phyloP scores from a whole-genome alignment of 2,329 filamentous ascomycete genomes.

The Penicillium rolfsii region DNA sequence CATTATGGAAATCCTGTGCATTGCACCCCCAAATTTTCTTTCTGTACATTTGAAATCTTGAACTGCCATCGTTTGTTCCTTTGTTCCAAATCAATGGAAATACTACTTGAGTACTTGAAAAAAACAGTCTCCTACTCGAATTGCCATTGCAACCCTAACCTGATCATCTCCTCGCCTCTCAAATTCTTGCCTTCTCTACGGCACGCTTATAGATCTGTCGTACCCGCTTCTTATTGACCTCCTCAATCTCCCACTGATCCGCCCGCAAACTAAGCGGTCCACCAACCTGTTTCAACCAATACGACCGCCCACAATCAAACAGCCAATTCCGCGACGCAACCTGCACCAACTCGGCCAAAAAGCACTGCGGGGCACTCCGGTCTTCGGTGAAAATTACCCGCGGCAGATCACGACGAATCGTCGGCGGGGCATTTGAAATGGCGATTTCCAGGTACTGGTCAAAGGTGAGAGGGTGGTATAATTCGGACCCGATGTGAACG shows the following conservation, averaged over 20 bases:
- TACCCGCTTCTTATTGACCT: constrained; percentile 27
- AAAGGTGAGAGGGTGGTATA: constrained; percentile 36
- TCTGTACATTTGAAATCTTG: no score
- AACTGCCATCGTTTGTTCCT: background rate
- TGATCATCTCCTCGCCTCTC: constrained; percentile 7
- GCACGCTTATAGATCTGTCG: constrained; percentile 26
- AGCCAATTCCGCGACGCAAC: constrained; percentile 38
- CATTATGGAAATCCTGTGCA: background rate
- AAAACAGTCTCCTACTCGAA: background rate
- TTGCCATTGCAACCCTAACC: background rate
- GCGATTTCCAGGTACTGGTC: constrained; percentile 32
- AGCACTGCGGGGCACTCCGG: constrained; percentile 30
- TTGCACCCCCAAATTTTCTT: background rate
- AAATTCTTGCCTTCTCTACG: constrained; percentile 27
- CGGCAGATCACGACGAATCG: constrained; percentile 29
- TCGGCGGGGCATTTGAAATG: constrained; percentile 25
- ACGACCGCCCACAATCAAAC: constrained; percentile 39
- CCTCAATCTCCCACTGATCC: constrained; percentile 32
- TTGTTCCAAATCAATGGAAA: background rate
- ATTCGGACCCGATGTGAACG: constrained; percentile 35
- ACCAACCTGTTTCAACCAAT: constrained; percentile 37
- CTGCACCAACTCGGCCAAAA: constrained; percentile 39
- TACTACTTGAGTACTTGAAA: background rate
- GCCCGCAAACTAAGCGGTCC: constrained; percentile 34
- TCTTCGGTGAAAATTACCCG: constrained; percentile 36